Evolutionary conservation across 1,139 yeast genomes (phyloP), one percentile per base, ranked within the genome.

Genomic region (Diutina mesorugosa): DNA sequence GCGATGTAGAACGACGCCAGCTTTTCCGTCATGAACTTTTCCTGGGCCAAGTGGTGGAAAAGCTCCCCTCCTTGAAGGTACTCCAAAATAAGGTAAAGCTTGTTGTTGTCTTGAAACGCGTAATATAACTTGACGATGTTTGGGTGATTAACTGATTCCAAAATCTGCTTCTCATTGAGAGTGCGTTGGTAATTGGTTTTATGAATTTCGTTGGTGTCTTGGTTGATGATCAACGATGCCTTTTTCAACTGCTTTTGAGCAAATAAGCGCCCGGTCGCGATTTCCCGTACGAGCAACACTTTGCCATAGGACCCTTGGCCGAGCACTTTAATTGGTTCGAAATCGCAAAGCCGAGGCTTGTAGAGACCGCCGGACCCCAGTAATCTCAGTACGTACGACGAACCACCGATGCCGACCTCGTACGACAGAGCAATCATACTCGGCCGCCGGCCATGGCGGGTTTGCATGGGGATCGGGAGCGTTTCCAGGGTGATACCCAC

Each of bases 221-320:
- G 76, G 61, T 76, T 80, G 63, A 87, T 82, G 30, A 61, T 54
- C 18, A 67, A 51, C 56, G 60, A 56, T 51, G 96, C 96, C 67
- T 91, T 90, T 62, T 83, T 85, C 63, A 90, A 74, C 65, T 90
- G 96, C 66, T 91, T 90, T 73, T 88, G 96, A 0, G 98, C 97
- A 73, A 83, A 91, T 12, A 90, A 71, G 60, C 80, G 77, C 0
- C 88, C 88, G 0, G 90, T 83, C 8, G 78, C 64, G 56, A 68
- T 69, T 65, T 89, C 91, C 57, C 84, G 79, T 0, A 90, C 97
- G 10, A 90, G 71, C 26, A 89, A 66, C 2, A 90, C 98, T 66
- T 89, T 90, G 6, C 98, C 97, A 64, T 89, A 90, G 0, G 96
- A 90, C 3, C 97, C 97, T 60, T 84, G 82, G 0, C 97, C 97